Evolutionary conservation across 75 land plant genomes (phyloP), one percentile per base, ranked within the genome.

Genomic region (Pinus tabuliformis): DNA sequence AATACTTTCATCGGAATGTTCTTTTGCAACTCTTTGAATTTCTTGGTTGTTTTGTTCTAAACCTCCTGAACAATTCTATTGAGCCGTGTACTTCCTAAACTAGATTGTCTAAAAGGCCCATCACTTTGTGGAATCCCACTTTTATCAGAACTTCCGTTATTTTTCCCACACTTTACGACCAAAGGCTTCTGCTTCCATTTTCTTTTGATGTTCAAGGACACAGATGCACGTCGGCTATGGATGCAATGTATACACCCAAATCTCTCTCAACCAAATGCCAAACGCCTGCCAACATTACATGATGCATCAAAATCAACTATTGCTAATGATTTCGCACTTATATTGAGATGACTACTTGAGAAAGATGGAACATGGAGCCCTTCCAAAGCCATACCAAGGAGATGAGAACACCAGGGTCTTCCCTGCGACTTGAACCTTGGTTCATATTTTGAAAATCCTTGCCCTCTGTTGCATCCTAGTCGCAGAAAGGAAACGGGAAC

Each of bases 1-100:
- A 88, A 84, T 60, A 91, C 36, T 72, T 91, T 91, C 80, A 84
- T 70, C 11, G 87, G 88, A 58, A 88, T 70, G 75, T 83, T 75
- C 70, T 88, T 86, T 79, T 75, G 88, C 42, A 91, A 14, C 78
- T 84, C 82, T 60, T 80, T 64, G n/a, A 91, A 57, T 73, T 87
- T 86, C 5, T 56, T 15, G 59, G 30, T 61, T 56, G 86, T 45
- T 73, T 73, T 86, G 21, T 42, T 72, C 74, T 74, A 81, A 73
- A 88, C 56, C 62, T 30, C 78, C 75, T 82, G 82, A 30, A 91
- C 68, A 6, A 77, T 62, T 66, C 75, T 86, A 56, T 84, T 21
- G 13, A 91, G 73, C n/a, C 93, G 84, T 13, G 93, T 86, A 28
- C 79, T 59, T 56, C 86, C 79, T 0, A 68, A 68, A 11, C 49